Evolutionary conservation across 352 stramenopile species (phyloP).

Genomic region (Phytopythium delawarense): DNA sequence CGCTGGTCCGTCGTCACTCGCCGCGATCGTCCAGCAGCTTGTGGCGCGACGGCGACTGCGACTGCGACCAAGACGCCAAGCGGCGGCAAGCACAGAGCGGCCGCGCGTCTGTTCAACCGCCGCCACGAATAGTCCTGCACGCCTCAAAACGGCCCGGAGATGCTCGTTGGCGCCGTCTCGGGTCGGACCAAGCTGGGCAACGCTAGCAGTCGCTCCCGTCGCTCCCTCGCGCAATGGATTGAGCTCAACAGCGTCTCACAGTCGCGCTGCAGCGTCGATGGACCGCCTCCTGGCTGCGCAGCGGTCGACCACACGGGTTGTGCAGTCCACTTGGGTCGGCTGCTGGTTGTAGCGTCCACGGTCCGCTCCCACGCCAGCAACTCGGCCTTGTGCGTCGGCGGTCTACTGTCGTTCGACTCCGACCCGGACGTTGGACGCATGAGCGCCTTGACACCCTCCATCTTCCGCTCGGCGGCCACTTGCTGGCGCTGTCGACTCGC

Average conservation of each 20-base stretch:
- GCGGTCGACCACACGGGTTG: constrained; percentile 15
- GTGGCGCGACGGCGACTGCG: neutral
- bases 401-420: neutral
- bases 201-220: neutral
- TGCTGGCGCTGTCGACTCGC: constrained; percentile 29
- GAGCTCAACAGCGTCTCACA: constrained; percentile 18
- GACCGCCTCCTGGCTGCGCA: neutral
- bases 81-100: neutral
- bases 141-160: neutral
- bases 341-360: neutral
- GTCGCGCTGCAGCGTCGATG: constrained; percentile 11
- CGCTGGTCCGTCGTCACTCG: neutral
- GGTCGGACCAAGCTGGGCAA: neutral
- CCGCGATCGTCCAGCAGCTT: neutral
- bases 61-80: neutral
- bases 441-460: neutral
- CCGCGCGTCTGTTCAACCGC: neutral
- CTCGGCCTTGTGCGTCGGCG: neutral
- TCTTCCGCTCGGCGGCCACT: constrained; percentile 23
- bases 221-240: neutral
- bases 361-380: constrained; percentile 18
- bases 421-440: neutral
- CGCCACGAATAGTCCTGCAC: neutral
- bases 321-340: constrained; percentile 15
- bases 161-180: neutral